Evolutionary conservation across 169 alveolate genomes (phyloP).

Genomic region (Plasmodium gallinaceum): DNA sequence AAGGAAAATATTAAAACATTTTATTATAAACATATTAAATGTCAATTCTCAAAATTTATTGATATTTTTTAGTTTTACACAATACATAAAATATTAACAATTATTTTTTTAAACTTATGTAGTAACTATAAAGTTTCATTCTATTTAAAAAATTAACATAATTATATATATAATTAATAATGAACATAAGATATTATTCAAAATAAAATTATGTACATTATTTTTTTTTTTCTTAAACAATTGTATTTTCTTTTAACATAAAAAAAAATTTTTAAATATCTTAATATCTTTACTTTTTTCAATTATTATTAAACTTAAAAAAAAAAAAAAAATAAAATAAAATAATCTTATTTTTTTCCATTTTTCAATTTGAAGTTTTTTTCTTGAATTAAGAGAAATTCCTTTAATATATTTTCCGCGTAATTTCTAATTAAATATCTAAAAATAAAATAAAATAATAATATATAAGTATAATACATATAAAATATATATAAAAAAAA

Average conservation of each 20-base stretch:
- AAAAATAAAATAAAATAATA: background rate
- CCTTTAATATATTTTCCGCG: conserved; percentile 23
- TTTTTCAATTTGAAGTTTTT: conserved; percentile 17
- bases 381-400: conserved; percentile 38
- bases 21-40: no score
- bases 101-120: no score
- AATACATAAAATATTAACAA: no score
- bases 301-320: background rate
- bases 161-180: background rate
- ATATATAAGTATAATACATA: no score
- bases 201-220: no score
- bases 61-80: no score
- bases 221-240: background rate
- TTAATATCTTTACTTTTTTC: background rate
- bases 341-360: background rate
- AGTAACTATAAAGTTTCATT: no score
- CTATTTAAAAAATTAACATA: background rate
- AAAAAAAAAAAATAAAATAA: background rate
- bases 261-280: no score
- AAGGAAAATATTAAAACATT: no score
- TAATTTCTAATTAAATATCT: conserved; percentile 24
- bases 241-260: background rate
- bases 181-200: background rate
- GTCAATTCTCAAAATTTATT: no score
- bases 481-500: background rate